Evolutionary conservation across 805 yeast genomes (phyloP).

Genomic region (Blastobotrys terrestris): DNA sequence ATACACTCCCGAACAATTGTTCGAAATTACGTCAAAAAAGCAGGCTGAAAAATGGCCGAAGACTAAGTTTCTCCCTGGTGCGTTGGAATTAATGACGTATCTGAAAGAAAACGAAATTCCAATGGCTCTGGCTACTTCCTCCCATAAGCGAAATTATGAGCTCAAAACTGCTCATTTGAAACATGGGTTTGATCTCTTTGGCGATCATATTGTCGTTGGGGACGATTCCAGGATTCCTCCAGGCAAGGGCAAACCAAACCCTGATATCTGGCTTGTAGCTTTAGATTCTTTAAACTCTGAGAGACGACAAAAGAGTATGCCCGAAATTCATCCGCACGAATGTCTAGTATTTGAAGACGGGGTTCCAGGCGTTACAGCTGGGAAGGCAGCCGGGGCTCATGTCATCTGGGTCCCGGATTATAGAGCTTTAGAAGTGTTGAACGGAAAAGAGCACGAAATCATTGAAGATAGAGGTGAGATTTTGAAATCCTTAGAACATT

Average conservation of each 20-base stretch:
- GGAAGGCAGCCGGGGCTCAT: constrained; percentile 70
- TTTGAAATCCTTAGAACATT: constrained; percentile 44
- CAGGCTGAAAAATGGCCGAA: constrained; percentile 59
- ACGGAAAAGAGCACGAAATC: constrained; percentile 41
- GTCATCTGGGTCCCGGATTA: constrained; percentile 96
- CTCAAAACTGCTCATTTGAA: constrained; percentile 67
- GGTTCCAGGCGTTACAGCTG: constrained; percentile 82
- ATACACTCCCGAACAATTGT: constrained; percentile 58
- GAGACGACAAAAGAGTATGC: constrained; percentile 37
- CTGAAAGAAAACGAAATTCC: constrained; percentile 55
- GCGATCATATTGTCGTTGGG: constrained; percentile 71
- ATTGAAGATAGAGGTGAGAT: constrained; percentile 52
- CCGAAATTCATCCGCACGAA: constrained; percentile 60
- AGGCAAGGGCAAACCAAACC: constrained; percentile 90
- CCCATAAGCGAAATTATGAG: constrained; percentile 53
- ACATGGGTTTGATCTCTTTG: constrained; percentile 60
- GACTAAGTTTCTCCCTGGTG: constrained; percentile 77
- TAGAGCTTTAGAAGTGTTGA: constrained; percentile 53
- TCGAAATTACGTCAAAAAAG: constrained; percentile 42
- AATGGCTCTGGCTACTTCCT: constrained; percentile 86
- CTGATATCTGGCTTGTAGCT: constrained; percentile 88
- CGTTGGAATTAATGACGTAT: constrained; percentile 55
- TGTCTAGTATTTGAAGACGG: constrained; percentile 95
- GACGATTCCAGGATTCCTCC: constrained; percentile 77
- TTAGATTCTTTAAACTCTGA: constrained; percentile 59